Base-by-base conservation (phyloP, 2,329 filamentous ascomycete species). In the Xylaria sp. region DNA sequence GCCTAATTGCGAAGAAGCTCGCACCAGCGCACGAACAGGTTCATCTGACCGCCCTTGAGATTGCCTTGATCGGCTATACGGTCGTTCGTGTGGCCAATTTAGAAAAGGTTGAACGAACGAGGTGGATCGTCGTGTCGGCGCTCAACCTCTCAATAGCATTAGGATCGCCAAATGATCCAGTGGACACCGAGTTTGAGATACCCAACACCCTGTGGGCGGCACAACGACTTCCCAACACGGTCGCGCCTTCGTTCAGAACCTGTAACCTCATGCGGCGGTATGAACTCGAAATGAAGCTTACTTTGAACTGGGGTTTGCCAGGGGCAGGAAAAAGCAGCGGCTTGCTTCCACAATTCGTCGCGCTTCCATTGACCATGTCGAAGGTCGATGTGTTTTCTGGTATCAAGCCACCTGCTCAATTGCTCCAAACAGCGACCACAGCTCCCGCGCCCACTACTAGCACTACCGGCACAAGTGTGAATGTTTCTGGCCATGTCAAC, bases 241-340 rank as follows among this genome's bases (percentile, higher is more conserved):
- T 99, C 12, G 91, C 93, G 10, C 96, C 96, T 0, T 91, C 90
- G 0, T 99, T 99, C 78, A 85, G 89, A 58, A 93, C 94, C 0
- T 99, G 96, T 81, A 98, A 98, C 79, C 87, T 98, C 58, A 87
- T 88, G 60, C 88, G 95, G 32, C 86, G 83, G 60, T 98, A 99
- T 79, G 91, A 94, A 77, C 82, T 99, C 44, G 93, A 98, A 80
- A 83, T 98, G 48, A 90, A 90, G 68, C 83, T 97, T 8, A 93
- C 93, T 1, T 80, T 98, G 44, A 89, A 89, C 65, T 94, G 93
- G 85, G 92, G 92, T 65, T 73, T 57, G 16, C 75, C 60, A 9
- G 65, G 63, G 1, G 55, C 67, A 21, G 62, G 50, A 29, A 65
- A 58, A 25, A 58, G 50, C 27, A 65, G 67, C 40, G 68, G 65